Evolutionary conservation across 495 filamentous ascomycete species (phyloP), one percentile per base, ranked within the genome.

Genomic region (Aspergillus affinis): DNA sequence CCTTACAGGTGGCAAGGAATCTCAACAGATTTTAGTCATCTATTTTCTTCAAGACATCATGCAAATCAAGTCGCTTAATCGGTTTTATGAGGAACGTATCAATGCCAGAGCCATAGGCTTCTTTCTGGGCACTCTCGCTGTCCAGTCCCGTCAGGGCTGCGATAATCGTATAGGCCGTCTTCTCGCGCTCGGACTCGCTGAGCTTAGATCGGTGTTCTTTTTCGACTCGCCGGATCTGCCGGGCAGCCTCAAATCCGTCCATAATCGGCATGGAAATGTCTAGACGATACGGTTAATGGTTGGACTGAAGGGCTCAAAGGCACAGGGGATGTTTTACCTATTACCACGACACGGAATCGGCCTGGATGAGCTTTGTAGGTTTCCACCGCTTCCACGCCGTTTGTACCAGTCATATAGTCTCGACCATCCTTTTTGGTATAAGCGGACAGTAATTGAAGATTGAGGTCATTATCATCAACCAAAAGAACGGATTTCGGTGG

Each of bases 191-290:
- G 3, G 57, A 54, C 26, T 59, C 46, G 0, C 30, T n/a, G 8
- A 56, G 19, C 5, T 9, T 32, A 12, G 29, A 57, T 6, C 57
- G 59, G 27, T 61, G 36, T 18, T 86, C 81, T 27, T 86, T 81
- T 0, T 82, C 72, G 69, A 90, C 86, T 41, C 80, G 78, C 4
- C 90, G 82, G 52, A 94, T 85, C 50, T 87, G 75, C 48, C 85
- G 84, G 0, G 89, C 88, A 4, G 89, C 88, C 69, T 92, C 85
- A 67, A 92, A 92, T 10, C 90, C 90, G 67, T 93, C 87, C 27
- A 93, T 82, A 9, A 92, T 81, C 0, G 90, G 90, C 90, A 94
- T 94, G 70, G 92, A 90, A 15, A 91, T 87, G 72, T 94, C 90
- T 77, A 66, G 82, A 79, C 0, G 84, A 57, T 46, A 3, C 2